phyloP scores from a whole-genome alignment of 2,329 filamentous ascomycete species.

The Colletotrichum sublineola region DNA sequence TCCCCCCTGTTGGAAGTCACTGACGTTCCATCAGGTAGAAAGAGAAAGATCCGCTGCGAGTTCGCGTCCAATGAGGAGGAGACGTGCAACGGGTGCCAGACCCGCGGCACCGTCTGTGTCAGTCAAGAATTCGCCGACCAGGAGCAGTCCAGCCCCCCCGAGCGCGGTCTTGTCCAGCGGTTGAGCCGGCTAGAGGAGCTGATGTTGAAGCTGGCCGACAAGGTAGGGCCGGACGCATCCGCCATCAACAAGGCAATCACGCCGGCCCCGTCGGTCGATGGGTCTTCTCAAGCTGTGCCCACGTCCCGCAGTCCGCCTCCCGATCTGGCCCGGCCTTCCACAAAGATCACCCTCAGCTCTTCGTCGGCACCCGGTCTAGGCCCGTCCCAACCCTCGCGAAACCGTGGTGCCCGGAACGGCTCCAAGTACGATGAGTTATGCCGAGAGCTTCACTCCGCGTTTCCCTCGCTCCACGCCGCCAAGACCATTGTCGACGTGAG shows the following conservation, averaged over 20 bases:
- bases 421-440: slow-evolving; percentile 42
- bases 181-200: slow-evolving; percentile 61
- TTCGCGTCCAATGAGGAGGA: slow-evolving; percentile 54
- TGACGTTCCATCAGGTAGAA: slow-evolving; percentile 41
- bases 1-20: neutral
- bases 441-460: slow-evolving; percentile 20
- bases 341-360: slow-evolving; percentile 43
- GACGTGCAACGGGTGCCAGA: slow-evolving; percentile 60
- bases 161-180: slow-evolving; percentile 57
- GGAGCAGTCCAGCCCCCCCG: slow-evolving; percentile 45
- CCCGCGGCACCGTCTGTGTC: slow-evolving; percentile 59
- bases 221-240: slow-evolving; percentile 14
- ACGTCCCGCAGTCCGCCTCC: slow-evolving; percentile 48
- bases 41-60: slow-evolving; percentile 65
- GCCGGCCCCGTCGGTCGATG: slow-evolving; percentile 46
- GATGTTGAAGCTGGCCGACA: slow-evolving; percentile 58
- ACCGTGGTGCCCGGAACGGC: neutral
- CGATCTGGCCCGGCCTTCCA: slow-evolving; percentile 33
- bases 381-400: neutral
- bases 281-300: slow-evolving; percentile 57
- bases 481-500: slow-evolving; percentile 41
- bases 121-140: slow-evolving; percentile 62
- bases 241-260: slow-evolving; percentile 23
- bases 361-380: neutral
- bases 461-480: slow-evolving; percentile 22